Conservation (phyloP, 345 rosid species). For the Cardiospermum halicacabum region DNA sequence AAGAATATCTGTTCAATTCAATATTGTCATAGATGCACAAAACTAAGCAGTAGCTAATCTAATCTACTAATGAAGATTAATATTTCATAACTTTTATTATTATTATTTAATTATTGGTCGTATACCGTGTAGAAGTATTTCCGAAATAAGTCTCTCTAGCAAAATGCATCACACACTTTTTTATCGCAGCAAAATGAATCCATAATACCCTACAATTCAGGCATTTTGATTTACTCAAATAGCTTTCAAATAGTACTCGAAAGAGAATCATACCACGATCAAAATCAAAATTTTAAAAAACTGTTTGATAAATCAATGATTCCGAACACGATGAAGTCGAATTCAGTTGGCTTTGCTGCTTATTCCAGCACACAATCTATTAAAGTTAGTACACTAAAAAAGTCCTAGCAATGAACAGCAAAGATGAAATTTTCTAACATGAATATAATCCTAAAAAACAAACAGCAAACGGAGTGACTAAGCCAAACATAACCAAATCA, state of each 20-base stretch:
- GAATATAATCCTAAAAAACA: neutral
- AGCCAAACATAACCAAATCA: too few species aligned
- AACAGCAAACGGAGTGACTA: too few species aligned
- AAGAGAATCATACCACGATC: neutral
- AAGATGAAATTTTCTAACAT: neutral
- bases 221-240: neutral
- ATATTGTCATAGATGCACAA: too few species aligned
- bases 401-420: neutral
- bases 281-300: constrained; percentile 1
- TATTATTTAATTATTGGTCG: too few species aligned
- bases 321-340: neutral
- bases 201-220: neutral
- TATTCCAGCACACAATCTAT: neutral
- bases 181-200: neutral
- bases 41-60: neutral
- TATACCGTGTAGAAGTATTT: neutral
- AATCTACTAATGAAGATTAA: neutral
- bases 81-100: neutral
- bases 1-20: too few species aligned
- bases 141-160: neutral
- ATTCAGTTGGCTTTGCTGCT: neutral
- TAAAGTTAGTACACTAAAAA: neutral
- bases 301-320: neutral
- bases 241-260: neutral
- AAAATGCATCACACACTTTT: neutral